These are phyloP conservation scores for Ceratocystiopsis minuta DNA, from an alignment of 2,329 filamentous ascomycete genomes.

Conservation along the genomic window DNA sequence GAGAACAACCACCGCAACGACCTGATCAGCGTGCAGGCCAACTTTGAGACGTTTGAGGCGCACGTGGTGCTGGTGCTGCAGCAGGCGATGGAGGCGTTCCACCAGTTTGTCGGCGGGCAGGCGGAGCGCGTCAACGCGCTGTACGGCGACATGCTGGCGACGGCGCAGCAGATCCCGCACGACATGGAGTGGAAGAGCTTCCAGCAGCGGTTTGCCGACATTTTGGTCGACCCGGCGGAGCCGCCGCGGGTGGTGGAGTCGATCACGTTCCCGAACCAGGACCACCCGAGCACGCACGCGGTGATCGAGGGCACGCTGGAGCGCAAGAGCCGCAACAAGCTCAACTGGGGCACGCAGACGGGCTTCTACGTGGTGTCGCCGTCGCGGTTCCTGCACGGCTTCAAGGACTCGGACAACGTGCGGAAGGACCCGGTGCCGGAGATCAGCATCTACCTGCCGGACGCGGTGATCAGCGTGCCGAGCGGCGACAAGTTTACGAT, in stretches of 20 bases:
- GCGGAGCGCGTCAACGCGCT: conserved; percentile 64
- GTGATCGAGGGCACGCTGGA: conserved; percentile 79
- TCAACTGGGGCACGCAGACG: conserved; percentile 56
- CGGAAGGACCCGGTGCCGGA: conserved; percentile 64
- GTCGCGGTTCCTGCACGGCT: conserved; percentile 81
- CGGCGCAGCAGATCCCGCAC: conserved; percentile 56
- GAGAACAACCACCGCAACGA: conserved; percentile 96
- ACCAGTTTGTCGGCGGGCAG: conserved; percentile 62
- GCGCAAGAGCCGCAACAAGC: conserved; percentile 76
- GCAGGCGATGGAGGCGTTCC: conserved; percentile 65
- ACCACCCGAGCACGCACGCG: conserved; percentile 61
- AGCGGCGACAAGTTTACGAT: conserved; percentile 77
- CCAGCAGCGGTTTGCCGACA: conserved; percentile 46
- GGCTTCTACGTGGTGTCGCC: conserved; percentile 85
- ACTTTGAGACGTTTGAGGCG: conserved; percentile 72
- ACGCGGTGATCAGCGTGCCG: conserved; percentile 57
- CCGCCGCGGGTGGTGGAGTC: conserved; percentile 55
- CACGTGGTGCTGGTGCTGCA: conserved; percentile 75
- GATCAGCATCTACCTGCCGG: conserved; percentile 77
- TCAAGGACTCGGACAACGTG: conserved; percentile 71
- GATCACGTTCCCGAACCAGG: conserved; percentile 76
- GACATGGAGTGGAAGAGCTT: conserved; percentile 93
- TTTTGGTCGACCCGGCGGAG: conserved; percentile 61
- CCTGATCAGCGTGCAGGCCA: conserved; percentile 76
- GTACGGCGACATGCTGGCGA: conserved; percentile 68